These are phyloP conservation scores for Lachancea kluyveri DNA, from an alignment of 805 yeast species.

Conservation along the genomic window DNA sequence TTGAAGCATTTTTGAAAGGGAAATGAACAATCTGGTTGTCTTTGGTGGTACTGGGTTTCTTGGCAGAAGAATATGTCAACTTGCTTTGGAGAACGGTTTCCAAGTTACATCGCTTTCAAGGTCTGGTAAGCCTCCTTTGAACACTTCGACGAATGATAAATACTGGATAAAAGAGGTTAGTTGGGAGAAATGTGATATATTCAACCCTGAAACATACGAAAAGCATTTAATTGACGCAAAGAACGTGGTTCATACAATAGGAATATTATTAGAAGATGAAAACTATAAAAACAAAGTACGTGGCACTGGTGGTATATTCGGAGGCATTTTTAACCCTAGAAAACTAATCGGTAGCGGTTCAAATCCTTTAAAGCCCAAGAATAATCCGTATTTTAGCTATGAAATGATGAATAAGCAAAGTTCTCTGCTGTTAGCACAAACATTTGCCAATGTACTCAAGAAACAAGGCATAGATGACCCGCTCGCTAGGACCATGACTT, in stretches of 20 bases:
- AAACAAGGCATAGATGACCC: conserved; percentile 13
- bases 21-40: conserved; percentile 43
- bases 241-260: conserved; percentile 79
- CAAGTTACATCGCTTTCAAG: conserved; percentile 64
- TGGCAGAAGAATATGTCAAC: conserved; percentile 65
- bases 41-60: conserved; percentile 89
- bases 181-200: conserved; percentile 66
- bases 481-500: conserved; percentile 45
- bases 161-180: conserved; percentile 52
- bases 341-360: conserved; percentile 40
- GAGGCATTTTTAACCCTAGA: conserved; percentile 33
- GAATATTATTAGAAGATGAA: conserved; percentile 63
- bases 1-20: background rate
- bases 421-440: conserved; percentile 57
- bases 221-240: conserved; percentile 41
- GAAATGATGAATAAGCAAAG: conserved; percentile 64
- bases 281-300: conserved; percentile 47
- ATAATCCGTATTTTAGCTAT: conserved; percentile 38
- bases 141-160: conserved; percentile 24
- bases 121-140: conserved; percentile 47
- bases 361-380: conserved; percentile 48
- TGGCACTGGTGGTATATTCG: conserved; percentile 17
- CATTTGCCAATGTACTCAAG: conserved; percentile 34
- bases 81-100: conserved; percentile 56
- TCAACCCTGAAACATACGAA: conserved; percentile 54